A percentile compares a stretch with the other conserved stretches of the same genome.
Conservation (phyloP, 345 rosid genomes). For the Eucalyptus grandis region DNA sequence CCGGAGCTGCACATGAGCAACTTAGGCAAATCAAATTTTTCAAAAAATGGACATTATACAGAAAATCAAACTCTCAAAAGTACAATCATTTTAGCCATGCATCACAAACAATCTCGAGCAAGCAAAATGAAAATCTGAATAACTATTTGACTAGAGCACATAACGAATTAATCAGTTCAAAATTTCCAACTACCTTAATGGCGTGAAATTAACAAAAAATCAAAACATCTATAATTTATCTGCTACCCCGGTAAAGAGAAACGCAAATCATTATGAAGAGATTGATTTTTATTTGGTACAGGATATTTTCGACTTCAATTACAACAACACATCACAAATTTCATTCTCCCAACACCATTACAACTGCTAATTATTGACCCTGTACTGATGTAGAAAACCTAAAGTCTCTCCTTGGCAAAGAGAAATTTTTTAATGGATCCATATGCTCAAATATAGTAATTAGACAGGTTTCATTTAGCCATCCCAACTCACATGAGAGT, state of each 20-base stretch:
- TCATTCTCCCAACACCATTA: background rate
- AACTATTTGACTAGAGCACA: background rate
- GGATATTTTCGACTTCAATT: background rate
- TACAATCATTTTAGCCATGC: background rate
- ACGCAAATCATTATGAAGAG: background rate
- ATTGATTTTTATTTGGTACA: background rate
- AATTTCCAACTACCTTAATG: background rate
- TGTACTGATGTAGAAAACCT: background rate
- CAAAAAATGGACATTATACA: background rate
- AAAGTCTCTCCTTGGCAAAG: background rate
- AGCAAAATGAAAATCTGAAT: background rate
- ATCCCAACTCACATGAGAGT: background rate
- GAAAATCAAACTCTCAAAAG: background rate
- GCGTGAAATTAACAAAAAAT: background rate
- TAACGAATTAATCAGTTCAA: background rate
- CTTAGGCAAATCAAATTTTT: background rate
- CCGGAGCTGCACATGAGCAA: conserved; percentile 51
- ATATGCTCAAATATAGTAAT: background rate
- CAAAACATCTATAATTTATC: background rate
- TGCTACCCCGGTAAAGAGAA: background rate
- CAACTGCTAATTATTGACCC: background rate
- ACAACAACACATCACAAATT: background rate
- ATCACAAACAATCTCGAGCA: background rate
- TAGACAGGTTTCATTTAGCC: background rate
- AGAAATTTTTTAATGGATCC: background rate